These are phyloP conservation scores for Leccinum disarticulatum DNA, from an alignment of 768 basidiomycete genomes.

Conservation along the genomic window DNA sequence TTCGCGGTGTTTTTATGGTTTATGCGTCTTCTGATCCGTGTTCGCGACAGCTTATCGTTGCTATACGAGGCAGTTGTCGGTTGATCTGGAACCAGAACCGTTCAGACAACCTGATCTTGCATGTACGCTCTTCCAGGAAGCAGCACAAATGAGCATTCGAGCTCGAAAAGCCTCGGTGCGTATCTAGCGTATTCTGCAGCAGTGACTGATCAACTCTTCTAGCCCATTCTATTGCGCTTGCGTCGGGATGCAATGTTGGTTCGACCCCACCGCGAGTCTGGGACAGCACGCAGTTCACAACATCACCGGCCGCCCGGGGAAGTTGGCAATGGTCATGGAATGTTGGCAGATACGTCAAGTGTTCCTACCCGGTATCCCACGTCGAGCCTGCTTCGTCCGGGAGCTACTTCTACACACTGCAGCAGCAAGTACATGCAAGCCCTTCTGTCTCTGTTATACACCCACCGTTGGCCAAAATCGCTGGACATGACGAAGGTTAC, in stretches of 20 bases:
- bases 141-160: constrained; percentile 47
- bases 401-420: neutral
- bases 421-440: constrained; percentile 1
- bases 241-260: constrained; percentile 42
- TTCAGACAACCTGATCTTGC: constrained; percentile 46
- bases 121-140: constrained; percentile 44
- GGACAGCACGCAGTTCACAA: constrained; percentile 1
- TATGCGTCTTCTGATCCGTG: neutral
- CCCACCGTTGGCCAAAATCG: neutral
- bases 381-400: neutral
- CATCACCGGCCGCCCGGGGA: constrained; percentile 27
- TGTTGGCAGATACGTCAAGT: constrained; percentile 21
- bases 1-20: constrained; percentile 27
- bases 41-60: constrained; percentile 46
- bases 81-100: constrained; percentile 46
- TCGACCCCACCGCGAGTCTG: constrained; percentile 16
- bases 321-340: constrained; percentile 36
- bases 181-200: neutral
- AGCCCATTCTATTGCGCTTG: constrained; percentile 50
- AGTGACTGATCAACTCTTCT: neutral
- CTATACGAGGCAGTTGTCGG: constrained; percentile 43
- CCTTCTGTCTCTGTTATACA: neutral
- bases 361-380: neutral
- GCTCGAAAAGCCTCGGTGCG: constrained; percentile 46
- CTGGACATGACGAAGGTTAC: neutral